phyloP scores from a whole-genome alignment of 306 rosid species.

The Trifolium pratense region DNA sequence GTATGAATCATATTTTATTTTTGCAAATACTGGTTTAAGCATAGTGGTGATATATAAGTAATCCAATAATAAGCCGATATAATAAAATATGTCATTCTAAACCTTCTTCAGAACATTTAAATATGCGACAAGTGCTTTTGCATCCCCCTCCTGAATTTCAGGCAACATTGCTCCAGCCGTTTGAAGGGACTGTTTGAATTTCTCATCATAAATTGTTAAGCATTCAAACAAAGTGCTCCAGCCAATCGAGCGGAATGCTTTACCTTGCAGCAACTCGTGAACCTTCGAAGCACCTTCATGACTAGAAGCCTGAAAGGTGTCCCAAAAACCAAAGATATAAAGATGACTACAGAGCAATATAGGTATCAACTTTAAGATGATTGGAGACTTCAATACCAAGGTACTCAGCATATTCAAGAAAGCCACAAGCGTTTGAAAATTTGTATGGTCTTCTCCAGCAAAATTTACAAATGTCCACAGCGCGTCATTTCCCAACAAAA shows the following conservation, averaged over 20 bases:
- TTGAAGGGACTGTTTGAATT: conserved; percentile 92
- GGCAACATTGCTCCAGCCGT: conserved; percentile 83
- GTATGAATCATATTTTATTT: conserved; percentile 8
- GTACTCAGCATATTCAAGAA: conserved; percentile 97
- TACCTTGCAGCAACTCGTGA: conserved; percentile 93
- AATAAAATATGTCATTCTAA: conserved; percentile 26
- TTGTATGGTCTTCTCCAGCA: conserved; percentile 98
- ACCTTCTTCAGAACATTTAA: conserved; percentile 92
- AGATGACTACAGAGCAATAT: not conserved
- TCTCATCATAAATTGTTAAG: conserved; percentile 91
- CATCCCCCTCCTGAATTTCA: conserved; percentile 95
- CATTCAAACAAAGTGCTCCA: conserved; percentile 97
- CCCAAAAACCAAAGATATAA: conserved; percentile 31
- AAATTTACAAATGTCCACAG: conserved; percentile 97
- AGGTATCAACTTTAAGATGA: conserved; percentile 31
- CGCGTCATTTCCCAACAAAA: conserved; percentile 85
- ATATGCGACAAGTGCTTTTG: conserved; percentile 94
- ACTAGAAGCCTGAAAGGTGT: conserved; percentile 73
- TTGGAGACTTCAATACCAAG: conserved; percentile 61
- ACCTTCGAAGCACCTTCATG: conserved; percentile 94
- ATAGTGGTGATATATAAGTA: conserved; percentile 9
- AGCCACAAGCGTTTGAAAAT: conserved; percentile 89
- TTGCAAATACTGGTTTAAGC: not conserved
- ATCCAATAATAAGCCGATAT: conserved; percentile 7
- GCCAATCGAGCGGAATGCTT: conserved; percentile 94